Evolutionary conservation across 2,329 filamentous ascomycete species (phyloP).

Genomic region (Ophioceras dolichostomum): DNA sequence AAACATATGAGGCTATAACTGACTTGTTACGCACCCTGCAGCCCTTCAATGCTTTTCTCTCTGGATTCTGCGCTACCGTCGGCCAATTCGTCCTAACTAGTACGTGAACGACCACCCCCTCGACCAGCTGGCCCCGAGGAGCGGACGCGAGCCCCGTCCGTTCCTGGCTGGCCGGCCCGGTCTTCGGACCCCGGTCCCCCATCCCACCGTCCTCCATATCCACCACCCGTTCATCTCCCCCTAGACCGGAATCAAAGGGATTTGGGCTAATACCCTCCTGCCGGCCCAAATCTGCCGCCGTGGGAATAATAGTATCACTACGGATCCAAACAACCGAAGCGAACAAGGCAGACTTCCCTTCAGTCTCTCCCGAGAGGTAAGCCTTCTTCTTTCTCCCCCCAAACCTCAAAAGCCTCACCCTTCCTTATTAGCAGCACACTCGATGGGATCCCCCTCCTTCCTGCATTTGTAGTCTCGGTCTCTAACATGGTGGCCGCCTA

Average conservation of each 20-base stretch:
- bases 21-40: slow-evolving; percentile 22
- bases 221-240: too few species aligned
- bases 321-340: slow-evolving; percentile 84
- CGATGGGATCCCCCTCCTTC: slow-evolving; percentile 4
- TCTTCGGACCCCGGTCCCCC: too few species aligned
- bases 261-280: not conserved
- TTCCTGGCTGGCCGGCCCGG: too few species aligned
- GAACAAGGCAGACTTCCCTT: slow-evolving; percentile 67
- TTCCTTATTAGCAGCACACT: too few species aligned
- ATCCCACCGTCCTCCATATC: too few species aligned
- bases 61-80: slow-evolving; percentile 87
- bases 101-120: slow-evolving; percentile 20
- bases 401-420: too few species aligned
- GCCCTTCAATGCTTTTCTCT: slow-evolving; percentile 98
- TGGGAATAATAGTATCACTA: slow-evolving; percentile 43
- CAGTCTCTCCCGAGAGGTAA: slow-evolving; percentile 70
- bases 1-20: not conserved
- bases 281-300: not conserved
- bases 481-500: too few species aligned
- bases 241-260: too few species aligned
- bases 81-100: slow-evolving; percentile 96
- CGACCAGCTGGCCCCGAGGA: not conserved
- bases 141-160: too few species aligned
- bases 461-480: too few species aligned
- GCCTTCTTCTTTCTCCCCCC: not conserved